A percentile compares a stretch with the other conserved stretches of the same genome.
phyloP scores from a whole-genome alignment of 2,329 filamentous ascomycete species.

The Colletotrichum tamarilloi region DNA sequence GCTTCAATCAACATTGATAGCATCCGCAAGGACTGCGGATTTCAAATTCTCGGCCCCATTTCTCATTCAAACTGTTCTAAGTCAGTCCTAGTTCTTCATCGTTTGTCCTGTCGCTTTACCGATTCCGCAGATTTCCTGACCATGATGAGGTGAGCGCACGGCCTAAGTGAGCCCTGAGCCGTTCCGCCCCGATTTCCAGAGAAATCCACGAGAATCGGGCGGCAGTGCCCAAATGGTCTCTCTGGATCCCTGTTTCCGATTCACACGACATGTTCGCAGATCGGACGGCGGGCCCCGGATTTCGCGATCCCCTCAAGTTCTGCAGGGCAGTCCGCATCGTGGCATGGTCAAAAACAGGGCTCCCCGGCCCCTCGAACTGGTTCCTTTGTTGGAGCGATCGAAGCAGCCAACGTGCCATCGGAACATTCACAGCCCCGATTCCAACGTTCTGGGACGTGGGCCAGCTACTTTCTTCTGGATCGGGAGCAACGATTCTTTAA shows the following conservation, averaged over 20 bases:
- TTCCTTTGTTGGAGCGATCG: conserved; percentile 29
- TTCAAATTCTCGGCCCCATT: neutral
- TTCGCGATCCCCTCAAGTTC: conserved; percentile 28
- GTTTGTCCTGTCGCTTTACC: neutral
- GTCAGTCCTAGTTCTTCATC: neutral
- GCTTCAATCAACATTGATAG: neutral
- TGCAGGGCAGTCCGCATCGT: conserved; percentile 30
- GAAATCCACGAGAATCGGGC: neutral
- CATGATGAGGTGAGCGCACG: neutral
- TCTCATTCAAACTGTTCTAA: neutral
- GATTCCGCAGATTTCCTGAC: neutral
- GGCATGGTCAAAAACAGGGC: neutral
- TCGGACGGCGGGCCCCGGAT: conserved; percentile 26
- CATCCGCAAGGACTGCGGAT: neutral
- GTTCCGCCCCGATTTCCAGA: neutral
- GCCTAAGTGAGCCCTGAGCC: neutral
- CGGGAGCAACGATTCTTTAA: neutral
- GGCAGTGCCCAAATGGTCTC: neutral
- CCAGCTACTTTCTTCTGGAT: conserved; percentile 11
- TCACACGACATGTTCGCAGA: conserved; percentile 16
- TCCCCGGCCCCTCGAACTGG: conserved; percentile 18
- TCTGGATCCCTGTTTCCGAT: conserved; percentile 27
- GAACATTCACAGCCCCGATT: conserved; percentile 28
- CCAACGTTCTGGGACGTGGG: conserved; percentile 11
- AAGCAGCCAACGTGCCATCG: conserved; percentile 27